Evolutionary conservation across 441 rosid genomes (phyloP).

Genomic region (Erysimum pusillum): DNA sequence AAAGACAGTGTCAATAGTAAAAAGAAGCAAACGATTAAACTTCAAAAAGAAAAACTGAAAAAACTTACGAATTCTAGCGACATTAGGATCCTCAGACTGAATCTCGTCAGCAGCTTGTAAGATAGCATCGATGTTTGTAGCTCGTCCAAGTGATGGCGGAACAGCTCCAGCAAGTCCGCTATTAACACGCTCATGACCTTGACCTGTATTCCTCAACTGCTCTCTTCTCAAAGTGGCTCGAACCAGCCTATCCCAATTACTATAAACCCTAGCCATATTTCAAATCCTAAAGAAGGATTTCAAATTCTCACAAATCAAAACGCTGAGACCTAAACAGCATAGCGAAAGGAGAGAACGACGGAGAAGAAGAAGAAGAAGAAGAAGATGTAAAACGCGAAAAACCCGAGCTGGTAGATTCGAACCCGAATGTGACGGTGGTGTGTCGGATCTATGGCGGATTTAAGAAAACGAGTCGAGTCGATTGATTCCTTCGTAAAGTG

Average conservation of each 20-base stretch:
- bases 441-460: constrained; percentile 51
- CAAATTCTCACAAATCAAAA: constrained; percentile 29
- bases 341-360: not conserved
- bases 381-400: not conserved
- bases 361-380: not conserved
- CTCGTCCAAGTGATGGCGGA: constrained; percentile 88
- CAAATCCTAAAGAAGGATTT: constrained; percentile 40
- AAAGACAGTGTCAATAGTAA: constrained; percentile 23
- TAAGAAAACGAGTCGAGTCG: constrained; percentile 26
- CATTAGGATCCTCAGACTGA: constrained; percentile 79
- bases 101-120: constrained; percentile 97
- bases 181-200: constrained; percentile 65
- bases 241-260: constrained; percentile 89
- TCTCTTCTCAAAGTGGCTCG: constrained; percentile 89
- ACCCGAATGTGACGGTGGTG: constrained; percentile 40
- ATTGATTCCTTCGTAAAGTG: constrained; percentile 46
- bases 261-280: constrained; percentile 71
- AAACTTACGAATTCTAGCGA: constrained; percentile 83
- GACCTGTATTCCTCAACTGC: constrained; percentile 69
- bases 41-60: not conserved
- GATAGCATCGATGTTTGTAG: constrained; percentile 89
- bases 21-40: not conserved
- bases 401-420: constrained; percentile 38
- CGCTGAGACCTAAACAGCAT: constrained; percentile 42
- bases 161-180: constrained; percentile 90